Evolutionary conservation across 1,284 basidiomycete species (phyloP), one percentile per base, ranked within the genome.

Genomic region (Exsudoporus floridanus): DNA sequence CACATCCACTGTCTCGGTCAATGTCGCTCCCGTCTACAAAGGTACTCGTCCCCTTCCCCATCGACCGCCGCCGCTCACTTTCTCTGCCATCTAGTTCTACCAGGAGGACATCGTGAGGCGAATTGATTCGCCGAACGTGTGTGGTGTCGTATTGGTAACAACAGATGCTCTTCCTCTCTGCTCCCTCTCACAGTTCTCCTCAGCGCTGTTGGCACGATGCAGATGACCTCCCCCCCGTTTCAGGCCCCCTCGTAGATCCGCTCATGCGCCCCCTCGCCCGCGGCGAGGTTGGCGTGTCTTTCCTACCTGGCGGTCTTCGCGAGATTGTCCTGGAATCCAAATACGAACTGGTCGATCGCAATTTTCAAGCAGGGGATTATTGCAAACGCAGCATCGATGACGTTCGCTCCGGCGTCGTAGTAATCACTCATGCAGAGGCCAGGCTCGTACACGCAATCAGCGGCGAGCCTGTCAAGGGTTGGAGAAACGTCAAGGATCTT

Each of bases 261-360:
- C 76, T 93, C 47, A 83, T 90, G 75, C 78, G 90, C 37, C 81
- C 84, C n/a, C 78, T 95, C 18, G 71, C 77, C 49, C 83, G 81
- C 50, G 90, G 89, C 46, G 91, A 95, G 77, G 87, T 94, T 36
- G 90, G 90, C 41, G 84, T 94, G 34, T 85, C 86, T 35, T 90
- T 86, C 70, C 76, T 87, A 39, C 76, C 79, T 3, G 75, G 72
- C 39, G 75, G 80, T 52, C 69, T 74, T 53, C 81, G 88, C 54
- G 82, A 88, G 64, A 92, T 95, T 58, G 74, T 91, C 14, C 76
- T 75, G 6, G 90, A 92, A 66, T 77, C 82, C 12, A 77, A 84
- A 9, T 78, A 92, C 54, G 73, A 73, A n/a, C 81, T 96, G 12
- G 74, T 91, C 49, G 90, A 94, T 70, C 87, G 94, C 49, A 80